Evolutionary conservation across 495 filamentous ascomycete genomes (phyloP).

Genomic region (Patellaria atrata): DNA sequence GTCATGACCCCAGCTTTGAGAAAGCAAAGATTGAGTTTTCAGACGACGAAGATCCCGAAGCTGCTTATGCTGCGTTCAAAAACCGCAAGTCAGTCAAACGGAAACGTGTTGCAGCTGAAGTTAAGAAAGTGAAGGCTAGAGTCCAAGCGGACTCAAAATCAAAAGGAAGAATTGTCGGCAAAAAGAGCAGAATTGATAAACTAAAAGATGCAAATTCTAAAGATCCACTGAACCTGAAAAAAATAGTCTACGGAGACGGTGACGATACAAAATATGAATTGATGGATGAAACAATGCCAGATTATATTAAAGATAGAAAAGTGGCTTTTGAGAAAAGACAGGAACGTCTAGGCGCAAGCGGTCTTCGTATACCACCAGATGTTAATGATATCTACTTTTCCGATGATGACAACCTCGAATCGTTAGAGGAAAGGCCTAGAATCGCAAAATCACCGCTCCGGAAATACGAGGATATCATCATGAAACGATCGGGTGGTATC

Average conservation of each 20-base stretch:
- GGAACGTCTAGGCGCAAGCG: constrained; percentile 47
- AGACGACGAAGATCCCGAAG: constrained; percentile 32
- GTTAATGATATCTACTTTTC: constrained; percentile 79
- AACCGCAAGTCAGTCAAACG: constrained; percentile 41
- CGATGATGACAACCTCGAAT: constrained; percentile 54
- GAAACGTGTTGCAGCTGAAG: constrained; percentile 36
- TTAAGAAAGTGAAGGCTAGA: constrained; percentile 32
- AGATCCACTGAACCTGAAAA: no score
- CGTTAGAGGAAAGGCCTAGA: constrained; percentile 51
- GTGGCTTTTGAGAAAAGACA: constrained; percentile 37
- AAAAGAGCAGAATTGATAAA: background rate
- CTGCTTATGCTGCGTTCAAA: constrained; percentile 45
- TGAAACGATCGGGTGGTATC: constrained; percentile 63
- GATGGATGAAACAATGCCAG: constrained; percentile 44
- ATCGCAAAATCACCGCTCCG: constrained; percentile 45
- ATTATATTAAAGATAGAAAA: constrained; percentile 41
- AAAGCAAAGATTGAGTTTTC: no score
- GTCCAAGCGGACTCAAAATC: constrained; percentile 10
- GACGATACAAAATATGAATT: constrained; percentile 29
- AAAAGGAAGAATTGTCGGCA: background rate
- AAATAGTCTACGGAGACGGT: background rate
- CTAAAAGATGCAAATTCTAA: no score
- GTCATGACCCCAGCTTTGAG: no score
- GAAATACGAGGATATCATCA: constrained; percentile 57
- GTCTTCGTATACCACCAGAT: constrained; percentile 61